phyloP scores from a whole-genome alignment of 345 rosid genomes.

The Melaleuca alternifolia region DNA sequence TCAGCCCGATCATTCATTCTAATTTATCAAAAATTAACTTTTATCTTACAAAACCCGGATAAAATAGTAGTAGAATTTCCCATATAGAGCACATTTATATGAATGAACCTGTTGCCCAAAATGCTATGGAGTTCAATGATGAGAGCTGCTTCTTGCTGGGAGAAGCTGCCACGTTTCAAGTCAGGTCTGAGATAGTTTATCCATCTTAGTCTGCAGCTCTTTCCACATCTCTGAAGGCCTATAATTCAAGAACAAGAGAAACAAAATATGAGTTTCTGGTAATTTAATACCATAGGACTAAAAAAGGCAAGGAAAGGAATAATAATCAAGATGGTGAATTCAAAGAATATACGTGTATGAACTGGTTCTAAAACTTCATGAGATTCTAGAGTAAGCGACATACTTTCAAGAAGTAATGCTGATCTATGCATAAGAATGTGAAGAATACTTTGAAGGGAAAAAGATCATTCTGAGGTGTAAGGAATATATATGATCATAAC shows the following conservation, averaged over 20 bases:
- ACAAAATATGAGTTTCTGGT: background rate
- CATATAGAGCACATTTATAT: background rate
- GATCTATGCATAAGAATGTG: background rate
- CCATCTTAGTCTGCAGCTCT: slow-evolving; percentile 97
- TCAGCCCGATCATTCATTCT: background rate
- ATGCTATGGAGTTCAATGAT: slow-evolving; percentile 90
- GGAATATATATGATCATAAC: slow-evolving; percentile 8
- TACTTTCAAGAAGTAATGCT: background rate
- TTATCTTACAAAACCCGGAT: background rate
- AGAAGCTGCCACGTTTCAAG: slow-evolving; percentile 91
- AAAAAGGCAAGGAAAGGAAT: background rate
- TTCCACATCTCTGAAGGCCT: slow-evolving; percentile 96
- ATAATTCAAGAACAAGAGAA: background rate
- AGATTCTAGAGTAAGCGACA: background rate
- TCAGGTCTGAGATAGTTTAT: slow-evolving; percentile 93
- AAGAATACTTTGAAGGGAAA: background rate
- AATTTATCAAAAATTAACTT: background rate
- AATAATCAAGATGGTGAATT: background rate
- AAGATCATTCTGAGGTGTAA: background rate
- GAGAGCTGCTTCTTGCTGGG: slow-evolving; percentile 88
- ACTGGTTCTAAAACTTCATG: background rate
- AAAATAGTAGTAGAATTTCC: background rate
- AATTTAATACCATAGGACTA: background rate
- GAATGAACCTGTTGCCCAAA: slow-evolving; percentile 76
- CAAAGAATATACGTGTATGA: background rate